Percentiles rank a stretch among this genome's conserved stretches.
phyloP scores from a whole-genome alignment of 75 land plant genomes.

The Adiantum capillusveneris region DNA sequence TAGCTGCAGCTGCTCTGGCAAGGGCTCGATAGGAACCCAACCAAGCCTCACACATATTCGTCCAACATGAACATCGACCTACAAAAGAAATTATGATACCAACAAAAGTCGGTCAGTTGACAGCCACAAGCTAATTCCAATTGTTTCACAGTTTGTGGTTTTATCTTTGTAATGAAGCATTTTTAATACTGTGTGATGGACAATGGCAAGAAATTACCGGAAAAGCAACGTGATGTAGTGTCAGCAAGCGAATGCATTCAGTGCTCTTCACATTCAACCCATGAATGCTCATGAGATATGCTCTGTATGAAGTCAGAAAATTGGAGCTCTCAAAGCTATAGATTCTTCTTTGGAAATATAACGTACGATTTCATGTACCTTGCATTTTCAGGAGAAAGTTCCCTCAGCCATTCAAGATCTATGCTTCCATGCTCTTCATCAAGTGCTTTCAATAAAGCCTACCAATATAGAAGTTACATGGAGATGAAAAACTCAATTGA shows the following conservation, averaged over 20 bases:
- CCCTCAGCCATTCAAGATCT: constrained; percentile 69
- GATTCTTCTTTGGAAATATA: too few species aligned
- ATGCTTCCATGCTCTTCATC: constrained; percentile 46
- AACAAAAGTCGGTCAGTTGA: too few species aligned
- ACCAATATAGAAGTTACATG: neutral
- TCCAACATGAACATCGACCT: constrained; percentile 99
- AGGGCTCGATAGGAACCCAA: constrained; percentile 93
- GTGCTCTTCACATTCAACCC: constrained; percentile 80
- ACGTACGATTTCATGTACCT: constrained; percentile 43
- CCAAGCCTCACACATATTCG: constrained; percentile 91
- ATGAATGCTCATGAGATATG: constrained; percentile 56
- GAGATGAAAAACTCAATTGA: too few species aligned
- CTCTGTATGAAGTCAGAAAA: constrained; percentile 30
- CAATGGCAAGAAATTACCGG: constrained; percentile 40
- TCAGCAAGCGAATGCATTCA: constrained; percentile 68
- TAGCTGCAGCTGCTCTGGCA: constrained; percentile 77
- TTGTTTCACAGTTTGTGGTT: too few species aligned
- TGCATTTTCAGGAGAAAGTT: constrained; percentile 45
- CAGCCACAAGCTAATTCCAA: too few species aligned
- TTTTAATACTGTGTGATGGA: neutral
- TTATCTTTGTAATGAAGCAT: too few species aligned
- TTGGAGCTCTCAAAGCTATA: too few species aligned
- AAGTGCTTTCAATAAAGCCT: constrained; percentile 55
- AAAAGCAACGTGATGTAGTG: constrained; percentile 75
- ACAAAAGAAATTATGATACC: too few species aligned